Percentiles rank a stretch among this genome's conserved stretches.
Conservation (phyloP, 306 rosid species). For the Dalbergia cochinchinensis region DNA sequence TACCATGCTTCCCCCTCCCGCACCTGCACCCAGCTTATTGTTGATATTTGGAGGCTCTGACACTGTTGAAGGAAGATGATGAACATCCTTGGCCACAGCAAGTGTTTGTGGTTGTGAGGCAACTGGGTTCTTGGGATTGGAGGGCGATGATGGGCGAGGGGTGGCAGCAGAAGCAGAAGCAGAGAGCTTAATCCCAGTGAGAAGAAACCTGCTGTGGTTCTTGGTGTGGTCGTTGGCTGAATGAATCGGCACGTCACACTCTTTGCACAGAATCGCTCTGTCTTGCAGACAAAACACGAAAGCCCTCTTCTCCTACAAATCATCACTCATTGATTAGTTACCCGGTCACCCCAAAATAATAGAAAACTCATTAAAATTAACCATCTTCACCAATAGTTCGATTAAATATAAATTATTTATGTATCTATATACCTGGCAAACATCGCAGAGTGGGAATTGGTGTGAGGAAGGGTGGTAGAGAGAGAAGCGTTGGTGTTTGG, state of each 20-base stretch:
- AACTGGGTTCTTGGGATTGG: background rate
- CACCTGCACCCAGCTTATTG: no score
- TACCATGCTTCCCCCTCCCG: no score
- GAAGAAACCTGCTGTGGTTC: slow-evolving; percentile 83
- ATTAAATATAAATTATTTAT: no score
- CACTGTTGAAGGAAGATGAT: background rate
- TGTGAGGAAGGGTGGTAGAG: slow-evolving; percentile 64
- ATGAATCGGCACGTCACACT: slow-evolving; percentile 80
- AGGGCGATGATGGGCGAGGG: slow-evolving; percentile 44
- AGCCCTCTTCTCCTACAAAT: slow-evolving; percentile 71
- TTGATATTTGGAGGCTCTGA: background rate
- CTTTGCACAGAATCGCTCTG: slow-evolving; percentile 85
- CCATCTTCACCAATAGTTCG: no score
- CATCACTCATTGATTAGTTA: no score
- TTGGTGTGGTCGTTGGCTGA: slow-evolving; percentile 74
- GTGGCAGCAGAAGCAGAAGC: slow-evolving; percentile 45
- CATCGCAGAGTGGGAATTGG: slow-evolving; percentile 72
- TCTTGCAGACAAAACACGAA: slow-evolving; percentile 89
- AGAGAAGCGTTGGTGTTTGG: slow-evolving; percentile 90
- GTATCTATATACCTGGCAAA: slow-evolving; percentile 69
- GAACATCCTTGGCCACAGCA: background rate
- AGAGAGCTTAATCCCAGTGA: slow-evolving; percentile 78
- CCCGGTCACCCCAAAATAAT: no score
- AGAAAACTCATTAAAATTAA: no score
- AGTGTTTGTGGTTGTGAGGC: background rate